Conservation (phyloP, 805 yeast genomes). For the Candida jianshihensis region DNA sequence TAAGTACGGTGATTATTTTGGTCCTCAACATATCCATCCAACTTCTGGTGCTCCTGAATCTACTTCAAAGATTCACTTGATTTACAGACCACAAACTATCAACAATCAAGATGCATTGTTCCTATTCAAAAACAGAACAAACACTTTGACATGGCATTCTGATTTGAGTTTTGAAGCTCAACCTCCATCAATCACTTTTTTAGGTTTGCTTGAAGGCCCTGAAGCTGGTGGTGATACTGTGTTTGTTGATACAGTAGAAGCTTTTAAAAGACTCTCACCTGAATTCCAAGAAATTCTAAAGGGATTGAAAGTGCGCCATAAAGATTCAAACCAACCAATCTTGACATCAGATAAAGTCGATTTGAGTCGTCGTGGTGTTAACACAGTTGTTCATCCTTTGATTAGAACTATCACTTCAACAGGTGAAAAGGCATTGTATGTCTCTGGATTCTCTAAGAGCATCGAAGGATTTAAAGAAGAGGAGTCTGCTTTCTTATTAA, state of each 20-base stretch:
- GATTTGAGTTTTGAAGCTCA: slow-evolving; percentile 61
- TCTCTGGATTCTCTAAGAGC: slow-evolving; percentile 47
- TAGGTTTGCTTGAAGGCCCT: slow-evolving; percentile 46
- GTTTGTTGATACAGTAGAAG: slow-evolving; percentile 54
- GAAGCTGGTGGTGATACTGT: slow-evolving; percentile 61
- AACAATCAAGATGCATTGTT: not conserved
- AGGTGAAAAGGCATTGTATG: slow-evolving; percentile 43
- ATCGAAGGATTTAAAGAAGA: slow-evolving; percentile 61
- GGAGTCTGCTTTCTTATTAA: slow-evolving; percentile 50
- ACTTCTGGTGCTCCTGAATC: slow-evolving; percentile 57
- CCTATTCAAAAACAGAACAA: not conserved
- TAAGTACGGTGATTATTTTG: slow-evolving; percentile 56
- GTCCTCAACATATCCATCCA: slow-evolving; percentile 65
- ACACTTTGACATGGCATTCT: slow-evolving; percentile 41
- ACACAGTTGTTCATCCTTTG: slow-evolving; percentile 52
- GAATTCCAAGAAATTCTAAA: slow-evolving; percentile 43
- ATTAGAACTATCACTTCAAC: slow-evolving; percentile 61
- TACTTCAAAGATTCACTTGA: slow-evolving; percentile 50
- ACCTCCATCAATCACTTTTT: slow-evolving; percentile 58
- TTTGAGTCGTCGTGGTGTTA: slow-evolving; percentile 49
- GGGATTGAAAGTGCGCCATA: slow-evolving; percentile 53
- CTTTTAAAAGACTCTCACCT: slow-evolving; percentile 57
- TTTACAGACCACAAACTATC: slow-evolving; percentile 31
- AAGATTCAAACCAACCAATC: slow-evolving; percentile 55
- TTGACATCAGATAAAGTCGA: slow-evolving; percentile 41